These are phyloP conservation scores for Plantago elongata DNA, from an alignment of 257 asterid genomes.

Conservation along the genomic window DNA sequence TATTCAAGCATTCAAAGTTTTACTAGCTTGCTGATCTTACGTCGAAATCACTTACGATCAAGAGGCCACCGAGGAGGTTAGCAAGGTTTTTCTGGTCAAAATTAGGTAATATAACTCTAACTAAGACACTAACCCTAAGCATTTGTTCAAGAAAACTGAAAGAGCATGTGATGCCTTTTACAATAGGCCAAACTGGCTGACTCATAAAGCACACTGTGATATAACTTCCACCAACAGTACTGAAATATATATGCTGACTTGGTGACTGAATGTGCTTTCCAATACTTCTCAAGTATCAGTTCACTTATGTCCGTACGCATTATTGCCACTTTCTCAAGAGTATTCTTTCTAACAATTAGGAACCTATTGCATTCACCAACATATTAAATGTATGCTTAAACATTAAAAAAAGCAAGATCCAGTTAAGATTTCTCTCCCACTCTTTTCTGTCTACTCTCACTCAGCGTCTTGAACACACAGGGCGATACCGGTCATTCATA, in stretches of 20 bases:
- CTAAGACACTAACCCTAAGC: no score
- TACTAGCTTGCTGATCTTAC: no score
- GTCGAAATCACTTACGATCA: no score
- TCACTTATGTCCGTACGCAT: slow-evolving; percentile 8
- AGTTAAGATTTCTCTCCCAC: slow-evolving; percentile 23
- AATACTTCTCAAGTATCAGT: slow-evolving; percentile 29
- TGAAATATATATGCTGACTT: slow-evolving; percentile 22
- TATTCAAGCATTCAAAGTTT: no score
- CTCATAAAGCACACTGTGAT: slow-evolving; percentile 33
- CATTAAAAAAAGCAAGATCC: slow-evolving; percentile 29
- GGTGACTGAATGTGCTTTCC: slow-evolving; percentile 29
- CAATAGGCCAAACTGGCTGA: slow-evolving; percentile 26
- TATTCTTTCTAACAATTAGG: slow-evolving; percentile 24
- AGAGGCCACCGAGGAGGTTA: no score
- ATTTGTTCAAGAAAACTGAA: not conserved
- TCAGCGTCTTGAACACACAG: no score
- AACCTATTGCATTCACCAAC: slow-evolving; percentile 23
- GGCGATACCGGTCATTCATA: no score
- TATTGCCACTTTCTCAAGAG: slow-evolving; percentile 17
- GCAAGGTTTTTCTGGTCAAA: no score
- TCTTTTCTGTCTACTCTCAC: no score
- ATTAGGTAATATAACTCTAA: no score
- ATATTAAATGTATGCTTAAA: slow-evolving; percentile 19
- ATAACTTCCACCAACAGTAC: slow-evolving; percentile 10
- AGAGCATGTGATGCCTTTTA: slow-evolving; percentile 3